phyloP scores from a whole-genome alignment of 1,139 yeast species.

The Saccharomyces hybrid region DNA sequence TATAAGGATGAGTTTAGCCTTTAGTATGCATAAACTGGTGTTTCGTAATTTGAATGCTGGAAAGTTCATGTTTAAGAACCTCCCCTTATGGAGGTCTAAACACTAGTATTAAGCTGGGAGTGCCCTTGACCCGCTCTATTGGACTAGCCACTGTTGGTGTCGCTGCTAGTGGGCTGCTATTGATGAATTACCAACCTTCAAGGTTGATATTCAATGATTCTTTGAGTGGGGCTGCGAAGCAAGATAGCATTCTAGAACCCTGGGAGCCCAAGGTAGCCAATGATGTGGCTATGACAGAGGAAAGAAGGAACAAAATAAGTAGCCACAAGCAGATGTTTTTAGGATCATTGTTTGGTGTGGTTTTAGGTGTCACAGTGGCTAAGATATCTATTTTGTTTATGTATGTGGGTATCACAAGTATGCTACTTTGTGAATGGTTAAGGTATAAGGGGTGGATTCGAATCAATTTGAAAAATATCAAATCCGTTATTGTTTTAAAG shows the following conservation, averaged over 20 bases:
- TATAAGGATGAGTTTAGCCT: background rate
- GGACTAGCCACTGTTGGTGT: conserved; percentile 2
- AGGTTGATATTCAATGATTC: conserved; percentile 3
- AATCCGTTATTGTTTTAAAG: conserved; percentile 5
- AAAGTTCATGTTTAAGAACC: background rate
- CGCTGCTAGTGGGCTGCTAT: background rate
- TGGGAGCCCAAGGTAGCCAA: conserved; percentile 1
- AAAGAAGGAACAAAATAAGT: conserved; percentile 5
- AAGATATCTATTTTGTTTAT: conserved; percentile 18
- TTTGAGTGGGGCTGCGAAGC: background rate
- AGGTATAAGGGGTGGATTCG: conserved; percentile 14
- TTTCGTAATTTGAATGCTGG: background rate
- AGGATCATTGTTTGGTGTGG: conserved; percentile 22
- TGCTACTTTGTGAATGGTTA: conserved; percentile 21
- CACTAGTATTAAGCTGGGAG: background rate
- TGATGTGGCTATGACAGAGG: background rate
- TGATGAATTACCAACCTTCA: background rate
- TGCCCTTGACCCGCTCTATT: background rate
- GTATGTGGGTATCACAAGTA: conserved; percentile 14
- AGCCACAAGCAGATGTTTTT: conserved; percentile 20
- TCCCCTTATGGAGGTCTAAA: background rate
- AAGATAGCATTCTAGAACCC: background rate
- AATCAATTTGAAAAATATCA: conserved; percentile 12
- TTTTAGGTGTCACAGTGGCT: conserved; percentile 17
- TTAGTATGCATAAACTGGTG: background rate